phyloP scores from a whole-genome alignment of 805 yeast species.

The Metschnikowia orientalis region DNA sequence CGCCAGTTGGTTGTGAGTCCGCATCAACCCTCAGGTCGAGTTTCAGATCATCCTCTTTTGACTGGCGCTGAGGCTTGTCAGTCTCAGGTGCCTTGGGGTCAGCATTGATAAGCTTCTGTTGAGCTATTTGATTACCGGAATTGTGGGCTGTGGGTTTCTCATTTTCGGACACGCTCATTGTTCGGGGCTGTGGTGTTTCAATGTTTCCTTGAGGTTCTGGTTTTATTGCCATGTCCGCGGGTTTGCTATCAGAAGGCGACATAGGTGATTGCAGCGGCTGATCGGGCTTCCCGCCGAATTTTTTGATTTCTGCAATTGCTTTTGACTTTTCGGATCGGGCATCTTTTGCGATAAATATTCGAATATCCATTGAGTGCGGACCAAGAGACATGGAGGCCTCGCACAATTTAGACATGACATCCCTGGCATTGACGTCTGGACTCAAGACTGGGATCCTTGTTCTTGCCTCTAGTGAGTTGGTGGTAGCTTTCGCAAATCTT shows the following conservation, averaged over 20 bases:
- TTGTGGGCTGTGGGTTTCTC: background rate
- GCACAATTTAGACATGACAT: constrained; percentile 82
- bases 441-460: constrained; percentile 34
- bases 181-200: background rate
- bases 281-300: constrained; percentile 9
- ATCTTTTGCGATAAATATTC: constrained; percentile 81
- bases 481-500: constrained; percentile 19
- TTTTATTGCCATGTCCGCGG: no score
- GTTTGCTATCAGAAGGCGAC: no score
- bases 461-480: constrained; percentile 17
- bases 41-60: no score
- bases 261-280: no score
- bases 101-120: no score
- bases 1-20: no score
- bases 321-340: constrained; percentile 56
- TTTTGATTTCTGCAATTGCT: constrained; percentile 22
- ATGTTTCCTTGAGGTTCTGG: no score
- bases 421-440: constrained; percentile 56
- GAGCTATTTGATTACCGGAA: no score
- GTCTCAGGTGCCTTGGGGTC: no score
- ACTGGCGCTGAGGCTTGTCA: no score
- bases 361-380: constrained; percentile 74
- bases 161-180: background rate
- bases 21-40: no score
- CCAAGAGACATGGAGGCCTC: constrained; percentile 73